A percentile compares a stretch with the other conserved stretches of the same genome.
phyloP scores from a whole-genome alignment of 345 rosid species.

The Populus tremula region DNA sequence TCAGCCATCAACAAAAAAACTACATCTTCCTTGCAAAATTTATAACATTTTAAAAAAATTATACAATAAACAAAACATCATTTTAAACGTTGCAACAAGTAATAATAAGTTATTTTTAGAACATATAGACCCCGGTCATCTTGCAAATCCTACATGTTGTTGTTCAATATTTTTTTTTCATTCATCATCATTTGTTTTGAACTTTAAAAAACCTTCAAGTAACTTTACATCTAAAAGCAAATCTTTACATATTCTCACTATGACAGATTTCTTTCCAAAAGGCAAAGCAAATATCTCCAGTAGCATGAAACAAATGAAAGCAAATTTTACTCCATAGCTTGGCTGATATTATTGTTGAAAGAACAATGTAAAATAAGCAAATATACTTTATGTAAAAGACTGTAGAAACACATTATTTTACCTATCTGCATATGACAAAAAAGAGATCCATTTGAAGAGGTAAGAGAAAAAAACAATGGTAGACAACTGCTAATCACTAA shows the following conservation, averaged over 20 bases:
- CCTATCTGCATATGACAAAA: neutral
- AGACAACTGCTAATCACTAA: neutral
- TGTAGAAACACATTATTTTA: neutral
- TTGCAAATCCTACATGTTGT: too few relatives aligned
- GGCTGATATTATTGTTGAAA: neutral
- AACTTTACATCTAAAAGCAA: too few relatives aligned
- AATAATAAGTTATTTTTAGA: too few relatives aligned
- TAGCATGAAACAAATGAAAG: neutral
- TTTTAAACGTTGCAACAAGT: rapidly evolving
- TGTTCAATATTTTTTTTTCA: too few relatives aligned
- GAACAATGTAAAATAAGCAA: neutral
- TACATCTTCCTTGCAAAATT: rapidly evolving
- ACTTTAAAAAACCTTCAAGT: too few relatives aligned
- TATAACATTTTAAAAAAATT: too few relatives aligned
- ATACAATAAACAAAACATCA: too few relatives aligned
- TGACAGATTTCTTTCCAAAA: neutral
- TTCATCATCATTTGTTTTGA: rapidly evolving
- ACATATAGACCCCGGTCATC: too few relatives aligned
- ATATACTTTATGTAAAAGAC: neutral
- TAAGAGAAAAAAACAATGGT: neutral
- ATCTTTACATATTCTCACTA: rapidly evolving
- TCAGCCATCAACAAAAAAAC: rapidly evolving
- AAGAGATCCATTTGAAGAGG: neutral
- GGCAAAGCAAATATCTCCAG: neutral
- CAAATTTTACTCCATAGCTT: neutral